A percentile compares a stretch with the other conserved stretches of the same genome.
phyloP scores from a whole-genome alignment of 192 early-diverging fungal species.

The Physocladia obscura region DNA sequence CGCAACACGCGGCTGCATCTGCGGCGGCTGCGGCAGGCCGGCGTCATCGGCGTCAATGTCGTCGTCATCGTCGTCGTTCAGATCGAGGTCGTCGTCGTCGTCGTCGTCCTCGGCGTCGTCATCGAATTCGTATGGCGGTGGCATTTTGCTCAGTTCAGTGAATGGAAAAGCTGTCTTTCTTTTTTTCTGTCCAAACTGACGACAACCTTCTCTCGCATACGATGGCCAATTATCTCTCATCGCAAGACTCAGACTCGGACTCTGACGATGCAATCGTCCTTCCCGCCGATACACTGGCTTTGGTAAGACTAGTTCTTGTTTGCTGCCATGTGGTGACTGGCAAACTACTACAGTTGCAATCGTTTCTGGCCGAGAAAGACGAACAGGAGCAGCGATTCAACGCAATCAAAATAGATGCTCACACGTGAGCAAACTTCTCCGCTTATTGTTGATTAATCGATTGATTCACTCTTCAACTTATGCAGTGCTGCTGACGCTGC shows the following conservation, averaged over 20 bases:
- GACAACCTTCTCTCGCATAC: not conserved
- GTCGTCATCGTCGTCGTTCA: slow-evolving; percentile 4
- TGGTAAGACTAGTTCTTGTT: not conserved
- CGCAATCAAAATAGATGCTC: slow-evolving; percentile 34
- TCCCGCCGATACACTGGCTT: slow-evolving; percentile 27
- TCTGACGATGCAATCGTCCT: slow-evolving; percentile 21
- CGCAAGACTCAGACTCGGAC: not conserved
- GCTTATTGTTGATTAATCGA: not conserved
- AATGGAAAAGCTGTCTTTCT: not conserved
- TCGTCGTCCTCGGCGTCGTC: not conserved
- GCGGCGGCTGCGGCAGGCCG: not conserved
- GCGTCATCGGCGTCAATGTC: slow-evolving; percentile 7
- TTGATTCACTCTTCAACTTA: not conserved
- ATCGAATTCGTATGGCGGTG: not conserved
- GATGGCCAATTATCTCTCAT: not conserved
- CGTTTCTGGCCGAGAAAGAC: slow-evolving; percentile 67
- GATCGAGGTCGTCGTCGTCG: not conserved
- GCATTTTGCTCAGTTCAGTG: no score
- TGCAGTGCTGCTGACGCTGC: slow-evolving; percentile 37
- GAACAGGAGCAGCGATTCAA: slow-evolving; percentile 65
- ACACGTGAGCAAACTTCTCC: not conserved
- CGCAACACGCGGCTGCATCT: not conserved
- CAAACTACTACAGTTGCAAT: slow-evolving; percentile 42
- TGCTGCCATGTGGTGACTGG: not conserved
- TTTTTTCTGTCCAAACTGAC: not conserved